phyloP scores from a whole-genome alignment of 768 basidiomycete species.

The Suillus occidentalis region DNA sequence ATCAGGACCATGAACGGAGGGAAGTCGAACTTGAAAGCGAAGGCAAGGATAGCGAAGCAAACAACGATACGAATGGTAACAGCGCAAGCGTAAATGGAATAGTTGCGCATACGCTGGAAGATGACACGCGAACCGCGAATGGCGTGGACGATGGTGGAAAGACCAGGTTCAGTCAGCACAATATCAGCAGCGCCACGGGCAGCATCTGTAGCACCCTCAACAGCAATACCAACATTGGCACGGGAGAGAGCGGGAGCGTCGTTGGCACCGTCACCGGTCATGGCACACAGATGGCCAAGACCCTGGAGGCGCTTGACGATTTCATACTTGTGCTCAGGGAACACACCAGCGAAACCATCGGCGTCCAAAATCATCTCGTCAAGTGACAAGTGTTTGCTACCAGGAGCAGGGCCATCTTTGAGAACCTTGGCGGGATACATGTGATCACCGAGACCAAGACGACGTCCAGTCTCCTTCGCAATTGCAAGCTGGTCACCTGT shows the following conservation, averaged over 20 bases:
- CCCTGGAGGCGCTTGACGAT: slow-evolving; percentile 98
- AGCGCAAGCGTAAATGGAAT: slow-evolving; percentile 95
- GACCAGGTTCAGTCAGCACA: slow-evolving; percentile 96
- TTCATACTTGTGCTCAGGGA: slow-evolving; percentile 99
- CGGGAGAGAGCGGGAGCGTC: slow-evolving; percentile 97
- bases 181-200: slow-evolving; percentile 99
- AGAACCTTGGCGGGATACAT: slow-evolving; percentile 99
- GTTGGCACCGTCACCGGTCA: slow-evolving; percentile 99
- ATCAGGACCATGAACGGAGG: slow-evolving; percentile 99
- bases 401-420: slow-evolving; percentile 91
- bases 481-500: slow-evolving; percentile 99
- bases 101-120: slow-evolving; percentile 99
- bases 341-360: slow-evolving; percentile 98
- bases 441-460: slow-evolving; percentile 97
- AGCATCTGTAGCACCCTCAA: slow-evolving; percentile 98
- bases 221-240: slow-evolving; percentile 99
- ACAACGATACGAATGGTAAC: slow-evolving; percentile 99
- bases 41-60: slow-evolving; percentile 93
- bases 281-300: slow-evolving; percentile 93
- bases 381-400: slow-evolving; percentile 76
- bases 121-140: slow-evolving; percentile 98
- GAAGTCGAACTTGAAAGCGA: slow-evolving; percentile 97
- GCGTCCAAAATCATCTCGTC: slow-evolving; percentile 99
- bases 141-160: slow-evolving; percentile 98
- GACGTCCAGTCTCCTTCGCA: slow-evolving; percentile 98